These are phyloP conservation scores for Mucor mucedo DNA, from an alignment of 371 early-diverging fungal species.

Conservation along the genomic window DNA sequence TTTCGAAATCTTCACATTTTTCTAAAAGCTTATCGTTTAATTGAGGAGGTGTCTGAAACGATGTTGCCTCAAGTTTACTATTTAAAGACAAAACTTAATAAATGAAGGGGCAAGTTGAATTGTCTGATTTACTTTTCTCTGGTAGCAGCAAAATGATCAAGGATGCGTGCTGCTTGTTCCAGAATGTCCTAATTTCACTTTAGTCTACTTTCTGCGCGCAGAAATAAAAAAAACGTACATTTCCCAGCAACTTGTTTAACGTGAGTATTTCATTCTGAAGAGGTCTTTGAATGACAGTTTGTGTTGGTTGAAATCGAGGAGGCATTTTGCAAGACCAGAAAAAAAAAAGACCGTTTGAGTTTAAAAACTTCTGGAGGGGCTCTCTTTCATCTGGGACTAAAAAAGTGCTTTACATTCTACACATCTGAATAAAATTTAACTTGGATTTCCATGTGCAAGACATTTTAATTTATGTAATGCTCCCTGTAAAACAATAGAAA, in stretches of 20 bases:
- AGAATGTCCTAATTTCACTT: conserved; percentile 41
- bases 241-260: conserved; percentile 34
- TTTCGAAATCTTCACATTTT: conserved; percentile 53
- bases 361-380: no score
- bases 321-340: conserved; percentile 27
- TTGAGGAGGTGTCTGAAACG: conserved; percentile 29
- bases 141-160: conserved; percentile 42
- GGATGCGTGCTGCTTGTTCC: conserved; percentile 47
- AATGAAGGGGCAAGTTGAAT: no score
- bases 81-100: neutral
- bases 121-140: conserved; percentile 31
- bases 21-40: conserved; percentile 36
- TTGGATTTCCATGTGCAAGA: no score
- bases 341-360: neutral
- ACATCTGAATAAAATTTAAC: no score
- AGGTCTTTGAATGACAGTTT: conserved; percentile 34
- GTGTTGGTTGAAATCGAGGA: conserved; percentile 30
- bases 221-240: no score
- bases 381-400: no score
- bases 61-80: conserved; percentile 33
- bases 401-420: no score
- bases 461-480: no score
- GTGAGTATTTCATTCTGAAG: conserved; percentile 43
- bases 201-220: conserved; percentile 25
- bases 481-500: no score